Evolutionary conservation across 2,329 filamentous ascomycete genomes (phyloP).

Genomic region (Chrysosporium keratinophilum): DNA sequence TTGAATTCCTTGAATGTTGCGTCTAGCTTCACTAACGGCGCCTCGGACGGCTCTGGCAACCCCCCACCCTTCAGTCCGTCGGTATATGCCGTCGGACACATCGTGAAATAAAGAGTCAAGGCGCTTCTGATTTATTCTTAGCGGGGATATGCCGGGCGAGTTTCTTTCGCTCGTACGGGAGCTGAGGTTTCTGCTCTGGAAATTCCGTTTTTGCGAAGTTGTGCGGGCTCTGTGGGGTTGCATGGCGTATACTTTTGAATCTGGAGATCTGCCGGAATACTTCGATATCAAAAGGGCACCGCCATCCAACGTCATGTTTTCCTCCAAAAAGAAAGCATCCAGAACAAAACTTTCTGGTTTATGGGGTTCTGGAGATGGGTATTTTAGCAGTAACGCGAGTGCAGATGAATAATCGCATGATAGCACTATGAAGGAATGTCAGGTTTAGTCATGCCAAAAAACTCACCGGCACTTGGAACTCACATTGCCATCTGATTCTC

Average conservation of each 20-base stretch:
- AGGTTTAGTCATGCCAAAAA: conserved; percentile 15
- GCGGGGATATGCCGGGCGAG: conserved; percentile 31
- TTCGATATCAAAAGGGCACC: conserved; percentile 37
- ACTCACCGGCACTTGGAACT: conserved; percentile 27
- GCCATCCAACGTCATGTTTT: conserved; percentile 35
- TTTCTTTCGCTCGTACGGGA: conserved; percentile 20
- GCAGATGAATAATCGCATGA: conserved; percentile 80
- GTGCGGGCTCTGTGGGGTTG: conserved; percentile 16
- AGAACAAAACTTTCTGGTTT: conserved; percentile 71
- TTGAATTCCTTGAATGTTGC: conserved; percentile 39
- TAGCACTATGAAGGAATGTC: conserved; percentile 48
- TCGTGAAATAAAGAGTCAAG: conserved; percentile 40
- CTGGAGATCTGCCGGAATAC: conserved; percentile 38
- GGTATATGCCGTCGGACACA: conserved; percentile 40
- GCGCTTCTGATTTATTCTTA: conserved; percentile 31
- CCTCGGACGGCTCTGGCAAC: conserved; percentile 41
- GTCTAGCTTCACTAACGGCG: conserved; percentile 38
- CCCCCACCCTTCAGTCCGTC: conserved; percentile 40
- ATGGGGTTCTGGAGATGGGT: conserved; percentile 57
- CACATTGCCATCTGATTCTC: conserved; percentile 79
- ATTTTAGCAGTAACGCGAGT: conserved; percentile 71
- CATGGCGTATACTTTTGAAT: conserved; percentile 13
- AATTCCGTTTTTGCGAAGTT: conserved; percentile 11
- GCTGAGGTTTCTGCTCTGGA: conserved; percentile 8
- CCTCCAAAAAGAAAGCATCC: conserved; percentile 57